Conservation (phyloP, 1,284 basidiomycete species). For the Sporisorium exsertum region DNA sequence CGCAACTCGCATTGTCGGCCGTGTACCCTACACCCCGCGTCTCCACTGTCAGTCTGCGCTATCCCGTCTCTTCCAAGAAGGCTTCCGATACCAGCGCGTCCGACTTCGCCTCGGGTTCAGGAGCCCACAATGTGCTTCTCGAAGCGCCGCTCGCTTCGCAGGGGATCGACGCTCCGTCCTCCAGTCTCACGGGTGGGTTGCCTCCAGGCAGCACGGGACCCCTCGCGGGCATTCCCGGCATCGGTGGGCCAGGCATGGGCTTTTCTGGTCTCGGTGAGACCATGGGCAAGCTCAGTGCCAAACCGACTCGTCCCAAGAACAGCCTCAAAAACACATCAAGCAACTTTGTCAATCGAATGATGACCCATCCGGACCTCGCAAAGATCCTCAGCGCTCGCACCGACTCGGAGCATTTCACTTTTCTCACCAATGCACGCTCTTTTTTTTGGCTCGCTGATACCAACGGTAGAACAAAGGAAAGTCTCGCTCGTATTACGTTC, state of each 20-base stretch:
- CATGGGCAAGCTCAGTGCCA: slow-evolving; percentile 47
- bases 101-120: slow-evolving; percentile 11
- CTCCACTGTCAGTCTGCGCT: slow-evolving; percentile 41
- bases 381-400: slow-evolving; percentile 76
- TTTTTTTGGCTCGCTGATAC: slow-evolving; percentile 60
- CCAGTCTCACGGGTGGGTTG: slow-evolving; percentile 49
- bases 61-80: slow-evolving; percentile 31
- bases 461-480: slow-evolving; percentile 67
- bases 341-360: slow-evolving; percentile 86
- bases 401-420: slow-evolving; percentile 72
- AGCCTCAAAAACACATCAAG: slow-evolving; percentile 88
- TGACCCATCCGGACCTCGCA: slow-evolving; percentile 80
- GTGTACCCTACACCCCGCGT: slow-evolving; percentile 48
- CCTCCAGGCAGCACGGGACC: slow-evolving; percentile 40
- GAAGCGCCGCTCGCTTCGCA: slow-evolving; percentile 55
- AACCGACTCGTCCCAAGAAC: slow-evolving; percentile 79
- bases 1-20: slow-evolving; percentile 29
- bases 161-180: slow-evolving; percentile 58
- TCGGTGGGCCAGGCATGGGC: slow-evolving; percentile 46
- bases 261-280: slow-evolving; percentile 47
- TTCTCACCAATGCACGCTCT: slow-evolving; percentile 60
- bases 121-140: slow-evolving; percentile 33
- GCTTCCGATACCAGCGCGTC: slow-evolving; percentile 14
- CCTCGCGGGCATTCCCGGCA: slow-evolving; percentile 44
- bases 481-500: slow-evolving; percentile 86